Evolutionary conservation across 768 basidiomycete species (phyloP).

Genomic region (Phaeotremella fagi): DNA sequence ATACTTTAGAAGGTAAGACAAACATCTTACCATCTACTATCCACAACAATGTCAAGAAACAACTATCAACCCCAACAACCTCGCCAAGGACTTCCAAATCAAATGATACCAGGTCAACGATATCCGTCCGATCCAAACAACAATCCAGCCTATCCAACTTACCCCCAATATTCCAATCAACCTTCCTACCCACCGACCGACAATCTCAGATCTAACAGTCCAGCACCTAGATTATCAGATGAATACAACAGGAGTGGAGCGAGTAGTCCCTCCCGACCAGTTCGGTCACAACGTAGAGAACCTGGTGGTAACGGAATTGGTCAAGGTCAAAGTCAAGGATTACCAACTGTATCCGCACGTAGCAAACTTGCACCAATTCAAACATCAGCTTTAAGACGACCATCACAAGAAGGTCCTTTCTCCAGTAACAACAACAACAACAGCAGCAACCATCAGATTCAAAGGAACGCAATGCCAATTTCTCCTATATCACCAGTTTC

Average conservation of each 20-base stretch:
- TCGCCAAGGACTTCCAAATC: constrained; percentile 34
- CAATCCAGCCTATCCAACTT: constrained; percentile 5
- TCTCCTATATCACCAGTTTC: constrained; percentile 24
- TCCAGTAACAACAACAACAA: not conserved
- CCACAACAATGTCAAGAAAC: constrained; percentile 20
- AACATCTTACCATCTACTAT: too few relatives aligned
- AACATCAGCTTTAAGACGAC: constrained; percentile 24
- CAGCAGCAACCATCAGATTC: too few relatives aligned
- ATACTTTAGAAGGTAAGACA: too few relatives aligned
- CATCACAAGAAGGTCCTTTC: constrained; percentile 7
- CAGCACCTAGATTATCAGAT: not conserved
- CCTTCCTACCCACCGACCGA: not conserved
- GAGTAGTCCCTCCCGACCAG: constrained; percentile 31
- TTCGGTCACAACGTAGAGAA: constrained; percentile 31
- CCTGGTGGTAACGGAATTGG: too few relatives aligned
- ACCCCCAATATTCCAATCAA: constrained; percentile 4
- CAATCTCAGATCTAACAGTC: not conserved
- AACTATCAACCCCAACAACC: constrained; percentile 7
- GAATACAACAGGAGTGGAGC: not conserved
- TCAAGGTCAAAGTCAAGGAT: too few relatives aligned
- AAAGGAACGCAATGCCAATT: constrained; percentile 9
- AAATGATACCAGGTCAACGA: constrained; percentile 3
- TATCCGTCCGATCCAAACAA: not conserved
- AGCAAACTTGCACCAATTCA: constrained; percentile 13
- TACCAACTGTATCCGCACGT: constrained; percentile 5